phyloP scores from a whole-genome alignment of 805 yeast genomes.

The Torulaspora quercuum region DNA sequence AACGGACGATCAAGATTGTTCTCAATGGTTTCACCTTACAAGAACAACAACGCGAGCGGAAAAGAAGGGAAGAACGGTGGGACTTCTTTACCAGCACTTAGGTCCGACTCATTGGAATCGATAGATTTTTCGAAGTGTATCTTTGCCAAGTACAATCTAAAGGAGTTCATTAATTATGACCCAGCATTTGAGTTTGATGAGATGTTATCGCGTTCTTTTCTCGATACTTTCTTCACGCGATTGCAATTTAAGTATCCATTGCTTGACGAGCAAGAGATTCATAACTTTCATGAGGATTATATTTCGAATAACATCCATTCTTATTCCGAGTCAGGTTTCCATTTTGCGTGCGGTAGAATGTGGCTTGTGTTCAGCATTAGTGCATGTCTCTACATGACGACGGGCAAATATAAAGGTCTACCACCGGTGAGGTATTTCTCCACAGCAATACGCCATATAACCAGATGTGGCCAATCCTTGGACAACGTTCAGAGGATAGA shows the following conservation, averaged over 20 bases:
- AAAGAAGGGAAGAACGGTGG: neutral
- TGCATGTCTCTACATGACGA: conserved; percentile 50
- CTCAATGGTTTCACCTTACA: neutral
- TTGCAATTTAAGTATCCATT: conserved; percentile 57
- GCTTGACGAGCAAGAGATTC: conserved; percentile 50
- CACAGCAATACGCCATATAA: conserved; percentile 55
- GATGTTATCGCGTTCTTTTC: conserved; percentile 46
- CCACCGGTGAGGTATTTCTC: conserved; percentile 55
- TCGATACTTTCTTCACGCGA: conserved; percentile 54
- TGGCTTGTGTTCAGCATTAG: conserved; percentile 53
- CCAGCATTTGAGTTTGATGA: conserved; percentile 54
- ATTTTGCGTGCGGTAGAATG: conserved; percentile 53
- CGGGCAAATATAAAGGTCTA: conserved; percentile 55
- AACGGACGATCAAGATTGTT: conserved; percentile 3
- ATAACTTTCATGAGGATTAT: conserved; percentile 49
- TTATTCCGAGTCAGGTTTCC: conserved; percentile 39
- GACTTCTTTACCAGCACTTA: conserved; percentile 20
- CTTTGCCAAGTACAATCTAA: conserved; percentile 46
- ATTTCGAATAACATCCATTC: conserved; percentile 42
- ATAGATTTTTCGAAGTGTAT: conserved; percentile 42
- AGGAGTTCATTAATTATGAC: conserved; percentile 44
- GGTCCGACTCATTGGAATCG: conserved; percentile 37
- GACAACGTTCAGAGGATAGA: conserved; percentile 49
- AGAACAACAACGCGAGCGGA: neutral
- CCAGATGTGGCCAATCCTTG: conserved; percentile 42